Base-by-base conservation (phyloP, 192 early-diverging fungal genomes). In the Haplosporangium gracile region DNA sequence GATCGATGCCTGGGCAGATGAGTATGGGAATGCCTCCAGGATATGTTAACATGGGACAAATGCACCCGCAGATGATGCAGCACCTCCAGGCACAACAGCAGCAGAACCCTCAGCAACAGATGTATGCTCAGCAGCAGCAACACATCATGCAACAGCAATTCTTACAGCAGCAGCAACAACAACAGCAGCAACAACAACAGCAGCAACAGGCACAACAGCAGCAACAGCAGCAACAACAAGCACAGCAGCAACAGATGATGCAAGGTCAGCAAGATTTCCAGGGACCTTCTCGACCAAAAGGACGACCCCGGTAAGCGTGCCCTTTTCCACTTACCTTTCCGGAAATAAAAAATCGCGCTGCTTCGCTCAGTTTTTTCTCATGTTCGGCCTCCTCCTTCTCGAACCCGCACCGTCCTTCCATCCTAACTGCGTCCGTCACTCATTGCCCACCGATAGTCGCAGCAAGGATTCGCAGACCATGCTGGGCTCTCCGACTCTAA, bases 31-130 rank as follows among this genome's bases (percentile, higher is more conserved):
- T 85, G 83, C 76, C 71, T 38, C 77, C 73, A 16, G 83, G 68
- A 32, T 85, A 72, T 29, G 55, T 70, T 36, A 85, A 77, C 24
- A 77, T 79, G 75, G 69, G 70, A 60, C 83, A 85, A 29, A 75
- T 85, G 43, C 83, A 85, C 38, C 83, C 83, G 0, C 83, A 85
- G 32, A 74, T 85, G 78, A 76, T 85, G 55, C 83, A 85, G n/a
- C 82, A 85, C 32, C 47, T 69, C 24, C 83, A 85, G 20, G 74
- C 70, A n/a, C 82, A 77, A 39, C 72, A 65, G 39, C 82, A 77
- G 40, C 63, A 63, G 20, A 39, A 75, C 40, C 76, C 51, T 4
- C 82, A 83, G 24, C 82, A 83, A 22, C 82, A 83, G 34, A 57
- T 73, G 65, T 57, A 74, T 6, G 11, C 60, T 7, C 77, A 75